These are phyloP conservation scores for Penstemon newberryi DNA, from an alignment of 257 asterid genomes.

Conservation along the genomic window DNA sequence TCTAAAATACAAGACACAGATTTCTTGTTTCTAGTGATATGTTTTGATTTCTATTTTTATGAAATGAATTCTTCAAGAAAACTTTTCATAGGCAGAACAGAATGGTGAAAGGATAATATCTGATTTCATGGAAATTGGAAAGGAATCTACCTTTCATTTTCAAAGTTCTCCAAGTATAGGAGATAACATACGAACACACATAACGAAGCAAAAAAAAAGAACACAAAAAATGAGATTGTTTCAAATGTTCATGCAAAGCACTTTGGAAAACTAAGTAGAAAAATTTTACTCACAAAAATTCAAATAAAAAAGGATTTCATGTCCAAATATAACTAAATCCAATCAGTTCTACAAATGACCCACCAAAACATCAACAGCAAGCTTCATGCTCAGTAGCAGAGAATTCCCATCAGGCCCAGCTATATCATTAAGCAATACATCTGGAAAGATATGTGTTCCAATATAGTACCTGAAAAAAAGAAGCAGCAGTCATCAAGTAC, in stretches of 20 bases:
- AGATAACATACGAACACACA: neutral
- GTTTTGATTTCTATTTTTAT: neutral
- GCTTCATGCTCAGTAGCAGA: slow-evolving; percentile 89
- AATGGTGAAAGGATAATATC: neutral
- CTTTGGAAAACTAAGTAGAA: neutral
- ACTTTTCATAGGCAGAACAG: neutral
- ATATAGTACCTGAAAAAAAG: slow-evolving; percentile 64
- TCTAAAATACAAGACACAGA: neutral
- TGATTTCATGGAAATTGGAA: neutral
- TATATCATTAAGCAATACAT: slow-evolving; percentile 89
- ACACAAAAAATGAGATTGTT: neutral
- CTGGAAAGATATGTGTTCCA: slow-evolving; percentile 78
- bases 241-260: neutral
- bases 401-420: slow-evolving; percentile 98
- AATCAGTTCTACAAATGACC: slow-evolving; percentile 35
- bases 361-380: slow-evolving; percentile 96
- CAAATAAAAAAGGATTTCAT: slow-evolving; percentile 4
- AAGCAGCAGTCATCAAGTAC: slow-evolving; percentile 30
- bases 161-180: slow-evolving; percentile 9
- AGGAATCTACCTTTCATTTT: slow-evolving; percentile 3
- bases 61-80: neutral
- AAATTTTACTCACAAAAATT: neutral
- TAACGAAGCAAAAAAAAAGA: neutral
- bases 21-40: neutral
- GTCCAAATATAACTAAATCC: slow-evolving; percentile 22